Evolutionary conservation across 306 rosid species (phyloP), one percentile per base, ranked within the genome.

Genomic region (Cicer pinnatifidum): DNA sequence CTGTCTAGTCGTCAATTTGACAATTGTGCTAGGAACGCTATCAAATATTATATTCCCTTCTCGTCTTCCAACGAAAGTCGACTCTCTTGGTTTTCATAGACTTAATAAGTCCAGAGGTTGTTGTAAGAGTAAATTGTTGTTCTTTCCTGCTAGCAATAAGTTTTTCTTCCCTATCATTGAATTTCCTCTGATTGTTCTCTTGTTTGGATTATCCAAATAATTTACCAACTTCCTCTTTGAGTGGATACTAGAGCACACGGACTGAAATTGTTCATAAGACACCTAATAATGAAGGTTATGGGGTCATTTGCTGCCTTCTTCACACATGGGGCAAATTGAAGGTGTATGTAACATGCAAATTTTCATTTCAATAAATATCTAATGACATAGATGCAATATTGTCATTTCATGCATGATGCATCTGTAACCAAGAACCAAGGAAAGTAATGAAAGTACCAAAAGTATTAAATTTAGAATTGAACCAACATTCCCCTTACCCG

Each of bases 401-500:
- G 53, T 6, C 58, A 46, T 80, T 48, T 50, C 67, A 60, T 33
- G 43, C 50, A 72, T 50, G 61, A 60, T 33, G 43, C 50, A 72
- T 20, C 28, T 23, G 5, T 72, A 64, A 63, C 53, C 76, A 41
- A 69, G 41, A 65, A 71, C 9, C 16, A 46, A 63, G 67, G 58
- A 71, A 67, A 74, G 62, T n/a, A 51, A 70, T 57, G 63, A 72
- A 54, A 76, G 56, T 77, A 53, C 59, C 9, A 64, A 46, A 75
- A 35, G 15, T 69, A 69, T 17, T 35, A 15, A 56, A 15, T 37
- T 13, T 0, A 54, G 40, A 60, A 43, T 54, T n/a, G 43, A 84
- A 76, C 58, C 47, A 41, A 57, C 43, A 16, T 80, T 61, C 16
- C 39, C 82, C 84, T 58, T 86, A 91, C 97, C 96, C 87, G 15